phyloP scores from a whole-genome alignment of 768 basidiomycete genomes.

The Pleurotus tuber-regium region DNA sequence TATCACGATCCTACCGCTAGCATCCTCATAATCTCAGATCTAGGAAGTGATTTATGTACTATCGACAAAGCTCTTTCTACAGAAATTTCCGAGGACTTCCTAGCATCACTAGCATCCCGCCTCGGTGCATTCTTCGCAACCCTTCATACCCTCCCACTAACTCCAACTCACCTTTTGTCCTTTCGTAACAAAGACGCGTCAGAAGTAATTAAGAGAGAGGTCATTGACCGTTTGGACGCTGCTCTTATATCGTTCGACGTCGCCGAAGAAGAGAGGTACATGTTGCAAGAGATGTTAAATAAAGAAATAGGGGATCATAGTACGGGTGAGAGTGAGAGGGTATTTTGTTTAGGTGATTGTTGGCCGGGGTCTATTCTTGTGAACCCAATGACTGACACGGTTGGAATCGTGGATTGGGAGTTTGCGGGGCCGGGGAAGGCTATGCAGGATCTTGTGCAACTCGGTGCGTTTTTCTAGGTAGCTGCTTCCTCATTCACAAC shows the following conservation, averaged over 20 bases:
- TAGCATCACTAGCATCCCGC: background rate
- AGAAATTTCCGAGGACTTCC: background rate
- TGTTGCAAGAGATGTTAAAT: background rate
- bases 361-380: background rate
- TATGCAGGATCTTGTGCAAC: background rate
- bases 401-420: background rate
- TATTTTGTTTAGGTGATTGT: background rate
- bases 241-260: background rate
- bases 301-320: background rate
- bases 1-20: background rate
- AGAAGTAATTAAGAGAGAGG: background rate
- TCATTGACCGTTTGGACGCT: background rate
- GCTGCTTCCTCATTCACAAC: too few species aligned
- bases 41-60: background rate
- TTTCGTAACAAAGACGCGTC: background rate
- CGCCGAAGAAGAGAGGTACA: background rate
- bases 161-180: background rate
- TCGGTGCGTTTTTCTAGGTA: background rate
- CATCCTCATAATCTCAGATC: background rate
- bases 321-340: background rate
- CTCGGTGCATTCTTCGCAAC: background rate
- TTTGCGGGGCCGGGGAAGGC: background rate
- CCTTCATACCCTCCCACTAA: background rate
- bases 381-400: background rate
- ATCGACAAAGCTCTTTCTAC: background rate